Evolutionary conservation across 1,284 basidiomycete species (phyloP), one percentile per base, ranked within the genome.

Genomic region (Ceratobasidium sp.): DNA sequence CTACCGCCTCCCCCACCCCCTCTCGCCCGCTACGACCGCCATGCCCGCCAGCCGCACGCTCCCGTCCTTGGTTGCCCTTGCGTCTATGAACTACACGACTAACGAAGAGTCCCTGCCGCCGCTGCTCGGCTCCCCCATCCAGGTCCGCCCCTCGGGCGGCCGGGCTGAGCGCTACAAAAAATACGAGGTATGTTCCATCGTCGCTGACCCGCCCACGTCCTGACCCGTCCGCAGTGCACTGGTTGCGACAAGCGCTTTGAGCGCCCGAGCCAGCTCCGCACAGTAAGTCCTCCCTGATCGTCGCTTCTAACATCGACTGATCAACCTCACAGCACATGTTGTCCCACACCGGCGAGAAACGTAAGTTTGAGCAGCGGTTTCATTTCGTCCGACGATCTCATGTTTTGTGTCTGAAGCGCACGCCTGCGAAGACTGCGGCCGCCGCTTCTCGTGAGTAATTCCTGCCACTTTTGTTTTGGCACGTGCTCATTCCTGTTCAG

Each of bases 1-100:
- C 7, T 68, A 68, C 51, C 65, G 65, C 37, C 65, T 53, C 16
- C 56, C 56, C n/a, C 29, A 43, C 51, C 49, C 29, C 29, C 65
- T 54, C 51, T 39, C 51, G 13, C 51, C 65, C 29, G 49, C 51
- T 56, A 68, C 51, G 65, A 68, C 31, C 65, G 65, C 9, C 65
- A 68, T 68, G 65, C 65, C 65, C 31, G 65, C 51, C 29, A 68
- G 65, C 37, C 65, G 65, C 65, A 68, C 65, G 65, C 65, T 68
- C 37, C 65, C 65, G 11, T 68, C 65, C 49, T 34, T 68, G 65
- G 65, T 53, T 43, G 65, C 65, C 7, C 65, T 68, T 37, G 65
- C 65, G 65, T 68, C 65, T 16, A 68, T 68, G 65, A 68, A 53
- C 65, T 68, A 68, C 24, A 54, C 65, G 65, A 53, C 13, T 34